phyloP scores from a whole-genome alignment of 139 green algal species.

The Eudorina sp. region DNA sequence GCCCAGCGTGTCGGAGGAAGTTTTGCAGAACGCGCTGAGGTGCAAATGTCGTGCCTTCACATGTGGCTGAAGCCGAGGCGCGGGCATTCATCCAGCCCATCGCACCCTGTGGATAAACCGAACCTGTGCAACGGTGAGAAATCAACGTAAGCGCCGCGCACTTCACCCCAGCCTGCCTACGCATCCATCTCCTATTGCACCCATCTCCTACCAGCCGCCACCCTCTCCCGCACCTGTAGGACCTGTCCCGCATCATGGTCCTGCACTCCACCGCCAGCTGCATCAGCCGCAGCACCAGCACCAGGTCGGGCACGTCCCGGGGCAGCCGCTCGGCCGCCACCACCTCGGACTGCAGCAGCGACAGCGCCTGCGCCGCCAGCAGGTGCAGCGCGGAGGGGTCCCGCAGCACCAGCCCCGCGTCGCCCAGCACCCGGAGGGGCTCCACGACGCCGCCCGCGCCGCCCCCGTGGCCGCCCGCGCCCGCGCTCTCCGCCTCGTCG shows the following conservation, averaged over 20 bases:
- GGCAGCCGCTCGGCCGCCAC: slow-evolving; percentile 61
- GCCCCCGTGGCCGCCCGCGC: slow-evolving; percentile 42
- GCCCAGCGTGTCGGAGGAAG: neutral
- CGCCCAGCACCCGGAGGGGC: slow-evolving; percentile 69
- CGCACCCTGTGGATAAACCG: no score
- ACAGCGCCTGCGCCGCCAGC: slow-evolving; percentile 71
- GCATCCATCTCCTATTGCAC: no score
- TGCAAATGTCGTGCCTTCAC: neutral
- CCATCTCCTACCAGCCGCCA: neutral
- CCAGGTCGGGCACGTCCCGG: slow-evolving; percentile 62
- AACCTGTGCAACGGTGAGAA: no score
- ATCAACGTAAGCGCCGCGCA: no score
- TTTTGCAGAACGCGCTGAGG: neutral
- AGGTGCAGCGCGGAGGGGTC: slow-evolving; percentile 82
- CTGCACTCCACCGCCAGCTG: slow-evolving; percentile 63
- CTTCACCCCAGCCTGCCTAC: no score
- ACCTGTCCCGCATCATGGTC: slow-evolving; percentile 59
- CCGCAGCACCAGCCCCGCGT: slow-evolving; percentile 80
- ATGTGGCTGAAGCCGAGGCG: neutral
- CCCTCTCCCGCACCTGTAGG: slow-evolving; percentile 46
- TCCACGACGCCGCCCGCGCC: slow-evolving; percentile 56
- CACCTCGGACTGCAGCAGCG: slow-evolving; percentile 53
- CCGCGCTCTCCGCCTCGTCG: slow-evolving; percentile 58
- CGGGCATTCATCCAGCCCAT: no score
- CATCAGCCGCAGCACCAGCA: slow-evolving; percentile 79